A percentile compares a stretch with the other conserved stretches of the same genome.
These are phyloP conservation scores for Berkeleyomyces rouxiae DNA, from an alignment of 2,329 filamentous ascomycete genomes.

Conservation along the genomic window DNA sequence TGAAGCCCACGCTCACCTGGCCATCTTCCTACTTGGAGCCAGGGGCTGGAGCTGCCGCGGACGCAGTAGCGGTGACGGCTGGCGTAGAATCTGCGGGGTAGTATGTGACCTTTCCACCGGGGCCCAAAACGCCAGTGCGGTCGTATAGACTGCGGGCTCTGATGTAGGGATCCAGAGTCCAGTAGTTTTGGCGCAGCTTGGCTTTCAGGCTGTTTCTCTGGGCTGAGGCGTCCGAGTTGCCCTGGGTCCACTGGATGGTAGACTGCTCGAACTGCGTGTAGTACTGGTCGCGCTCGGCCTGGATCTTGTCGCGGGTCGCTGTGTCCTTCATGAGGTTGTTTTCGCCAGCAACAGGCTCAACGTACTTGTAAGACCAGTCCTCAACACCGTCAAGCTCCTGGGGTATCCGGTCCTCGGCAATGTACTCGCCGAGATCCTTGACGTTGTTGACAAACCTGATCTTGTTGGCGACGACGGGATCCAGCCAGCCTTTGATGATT, in stretches of 20 bases:
- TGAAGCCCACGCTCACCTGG: background rate
- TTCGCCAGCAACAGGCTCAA: slow-evolving; percentile 60
- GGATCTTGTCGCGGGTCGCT: slow-evolving; percentile 43
- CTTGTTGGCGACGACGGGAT: slow-evolving; percentile 88
- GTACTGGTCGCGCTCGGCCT: slow-evolving; percentile 46
- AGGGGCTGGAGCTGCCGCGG: slow-evolving; percentile 10
- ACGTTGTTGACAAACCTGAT: slow-evolving; percentile 80
- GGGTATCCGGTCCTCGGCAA: slow-evolving; percentile 52
- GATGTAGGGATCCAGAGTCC: slow-evolving; percentile 75
- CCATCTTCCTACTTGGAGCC: background rate
- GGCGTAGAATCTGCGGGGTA: slow-evolving; percentile 30
- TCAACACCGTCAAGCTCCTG: slow-evolving; percentile 78
- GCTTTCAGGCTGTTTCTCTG: slow-evolving; percentile 46
- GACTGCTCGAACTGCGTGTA: slow-evolving; percentile 56
- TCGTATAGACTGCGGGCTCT: slow-evolving; percentile 76
- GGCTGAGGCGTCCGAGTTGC: slow-evolving; percentile 31
- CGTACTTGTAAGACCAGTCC: slow-evolving; percentile 67
- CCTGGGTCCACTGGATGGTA: slow-evolving; percentile 58
- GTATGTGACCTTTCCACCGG: slow-evolving; percentile 53
- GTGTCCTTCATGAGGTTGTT: slow-evolving; percentile 57
- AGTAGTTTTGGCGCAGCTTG: slow-evolving; percentile 59
- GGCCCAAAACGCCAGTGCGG: slow-evolving; percentile 53
- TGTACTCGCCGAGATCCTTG: slow-evolving; percentile 62
- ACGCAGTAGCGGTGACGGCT: slow-evolving; percentile 15
- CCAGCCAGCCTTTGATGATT: slow-evolving; percentile 88